Evolutionary conservation across 371 early-diverging fungal genomes (phyloP), one percentile per base, ranked within the genome.

Genomic region (Syncephalastrum contaminatum): DNA sequence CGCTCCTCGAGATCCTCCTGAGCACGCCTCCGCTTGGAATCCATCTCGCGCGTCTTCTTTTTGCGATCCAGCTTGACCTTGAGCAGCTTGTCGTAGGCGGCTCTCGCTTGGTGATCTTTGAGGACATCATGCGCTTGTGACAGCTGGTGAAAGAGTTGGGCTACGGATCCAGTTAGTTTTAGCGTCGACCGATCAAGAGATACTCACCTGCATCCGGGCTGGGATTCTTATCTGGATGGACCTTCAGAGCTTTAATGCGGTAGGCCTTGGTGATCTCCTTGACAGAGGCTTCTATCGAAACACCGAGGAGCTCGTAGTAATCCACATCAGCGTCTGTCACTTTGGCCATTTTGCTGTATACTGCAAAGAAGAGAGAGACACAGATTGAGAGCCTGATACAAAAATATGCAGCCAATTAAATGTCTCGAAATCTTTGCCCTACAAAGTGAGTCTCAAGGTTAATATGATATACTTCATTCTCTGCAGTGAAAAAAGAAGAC

Each of bases 181-280:
- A 14, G 19, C 43, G 7, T 30, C 36, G 6, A 25, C 18, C 40
- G 44, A 39, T 14, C n/a, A 25, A 3, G 27, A 40, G 12, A 4
- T 16, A 40, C 22, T 52, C 67, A 73, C 81, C 81, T 63, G 80
- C 78, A 70, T 80, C 75, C 4, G 75, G 72, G 62, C 75, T 74
- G 1, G 73, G 74, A 54, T 82, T 81, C 63, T 85, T 78, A 40
- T 78, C 79, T 6, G 79, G 79, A 70, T 78, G 79, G 14, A 73
- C 64, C 15, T 56, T 63, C 2, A 72, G 56, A 7, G 79, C 71
- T 42, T 68, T 78, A 51, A 77, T 79, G n/a, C 88, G 83, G 62
- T 89, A 94, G 3, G 90, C 88, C 58, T 83, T 87, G 60, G 83
- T 86, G 51, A 93, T 87, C 13, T 90, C 89, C 51, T 74, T 66